A percentile compares a stretch with the other conserved stretches of the same genome.
These are phyloP conservation scores for Zangia roseola DNA, from an alignment of 768 basidiomycete species.

Conservation along the genomic window DNA sequence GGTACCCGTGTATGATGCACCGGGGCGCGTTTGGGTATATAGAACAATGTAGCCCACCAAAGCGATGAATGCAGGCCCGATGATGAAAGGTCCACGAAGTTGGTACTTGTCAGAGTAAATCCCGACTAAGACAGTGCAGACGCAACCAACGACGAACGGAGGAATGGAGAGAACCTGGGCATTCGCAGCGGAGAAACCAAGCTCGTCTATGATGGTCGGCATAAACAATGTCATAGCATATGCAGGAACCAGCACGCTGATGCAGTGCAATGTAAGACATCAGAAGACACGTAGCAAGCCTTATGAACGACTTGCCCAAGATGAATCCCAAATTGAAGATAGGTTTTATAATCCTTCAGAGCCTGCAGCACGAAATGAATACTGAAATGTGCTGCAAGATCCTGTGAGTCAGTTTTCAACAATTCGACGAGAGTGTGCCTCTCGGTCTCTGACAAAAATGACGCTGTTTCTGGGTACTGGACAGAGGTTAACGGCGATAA, in stretches of 20 bases:
- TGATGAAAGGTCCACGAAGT: slow-evolving; percentile 45
- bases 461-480: slow-evolving; percentile 53
- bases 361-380: slow-evolving; percentile 47
- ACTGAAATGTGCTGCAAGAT: slow-evolving; percentile 42
- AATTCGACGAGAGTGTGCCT: slow-evolving; percentile 36
- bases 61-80: slow-evolving; percentile 36
- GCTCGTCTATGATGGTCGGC: slow-evolving; percentile 43
- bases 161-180: slow-evolving; percentile 46
- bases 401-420: slow-evolving; percentile 41
- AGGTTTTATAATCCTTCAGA: slow-evolving; percentile 41
- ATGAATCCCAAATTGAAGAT: slow-evolving; percentile 32
- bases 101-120: slow-evolving; percentile 38
- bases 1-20: slow-evolving; percentile 39
- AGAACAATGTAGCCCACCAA: slow-evolving; percentile 49
- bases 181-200: slow-evolving; percentile 47
- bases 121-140: slow-evolving; percentile 41
- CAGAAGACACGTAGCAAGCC: background rate
- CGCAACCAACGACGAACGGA: slow-evolving; percentile 42
- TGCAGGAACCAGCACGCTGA: slow-evolving; percentile 39
- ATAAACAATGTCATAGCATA: slow-evolving; percentile 46
- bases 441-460: slow-evolving; percentile 45
- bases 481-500: background rate
- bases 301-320: slow-evolving; percentile 33
- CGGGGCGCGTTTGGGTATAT: slow-evolving; percentile 25
- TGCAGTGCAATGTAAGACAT: background rate